Evolutionary conservation across 176 grass and related monocot species (phyloP).

Genomic region (Miscanthus lutarioriparius): DNA sequence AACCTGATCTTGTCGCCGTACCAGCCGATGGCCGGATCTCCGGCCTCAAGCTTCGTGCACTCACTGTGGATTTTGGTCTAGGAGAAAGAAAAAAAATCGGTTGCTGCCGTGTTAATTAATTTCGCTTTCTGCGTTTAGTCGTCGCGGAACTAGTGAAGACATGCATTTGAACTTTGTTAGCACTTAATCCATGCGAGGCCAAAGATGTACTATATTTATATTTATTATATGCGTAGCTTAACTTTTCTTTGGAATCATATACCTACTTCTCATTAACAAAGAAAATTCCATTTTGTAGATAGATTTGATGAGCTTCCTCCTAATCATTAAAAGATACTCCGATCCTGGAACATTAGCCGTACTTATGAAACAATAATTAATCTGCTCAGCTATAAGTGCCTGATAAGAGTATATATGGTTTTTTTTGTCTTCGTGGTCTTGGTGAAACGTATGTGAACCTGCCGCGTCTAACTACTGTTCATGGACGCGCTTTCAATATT

Average conservation of each 20-base stretch:
- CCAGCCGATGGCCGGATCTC: not conserved
- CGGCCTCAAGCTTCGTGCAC: not conserved
- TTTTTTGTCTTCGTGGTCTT: not conserved
- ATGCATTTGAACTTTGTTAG: not conserved
- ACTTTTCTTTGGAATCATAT: not conserved
- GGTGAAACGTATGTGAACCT: constrained; percentile 15
- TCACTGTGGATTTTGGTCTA: not conserved
- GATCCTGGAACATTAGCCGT: not conserved
- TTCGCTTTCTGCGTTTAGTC: not conserved
- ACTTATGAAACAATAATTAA: too few species aligned
- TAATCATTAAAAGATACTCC: constrained; percentile 3
- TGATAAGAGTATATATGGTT: too few species aligned
- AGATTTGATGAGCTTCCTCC: not conserved
- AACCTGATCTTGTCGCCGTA: constrained; percentile 7
- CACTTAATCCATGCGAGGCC: not conserved
- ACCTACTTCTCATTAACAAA: not conserved
- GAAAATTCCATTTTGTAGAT: not conserved
- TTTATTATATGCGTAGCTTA: not conserved
- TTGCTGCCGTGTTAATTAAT: not conserved
- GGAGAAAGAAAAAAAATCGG: not conserved
- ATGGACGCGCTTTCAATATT: not conserved
- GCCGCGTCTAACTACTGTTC: not conserved
- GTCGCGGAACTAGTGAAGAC: not conserved
- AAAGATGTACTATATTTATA: not conserved
- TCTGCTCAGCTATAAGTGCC: too few species aligned